Conservation (phyloP, 257 asterid species). For the Forsythia viridissima region DNA sequence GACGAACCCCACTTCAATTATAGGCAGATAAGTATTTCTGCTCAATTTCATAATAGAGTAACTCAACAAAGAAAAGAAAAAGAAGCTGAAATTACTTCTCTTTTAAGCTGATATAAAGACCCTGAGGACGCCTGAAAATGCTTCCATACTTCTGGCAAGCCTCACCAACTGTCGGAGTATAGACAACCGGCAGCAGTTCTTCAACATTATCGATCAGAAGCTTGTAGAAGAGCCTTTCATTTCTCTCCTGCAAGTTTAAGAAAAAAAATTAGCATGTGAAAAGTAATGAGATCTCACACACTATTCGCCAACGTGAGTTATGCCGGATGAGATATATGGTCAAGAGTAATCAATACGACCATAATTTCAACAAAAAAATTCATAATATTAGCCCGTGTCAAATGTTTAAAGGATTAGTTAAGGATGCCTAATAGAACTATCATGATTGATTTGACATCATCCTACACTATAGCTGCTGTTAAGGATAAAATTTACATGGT, state of each 20-base stretch:
- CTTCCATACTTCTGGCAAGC: conserved; percentile 96
- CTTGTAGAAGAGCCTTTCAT: conserved; percentile 88
- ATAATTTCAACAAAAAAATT: no score
- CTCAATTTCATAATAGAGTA: background rate
- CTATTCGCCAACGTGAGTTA: background rate
- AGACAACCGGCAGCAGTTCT: conserved; percentile 86
- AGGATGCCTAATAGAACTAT: background rate
- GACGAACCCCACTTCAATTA: background rate
- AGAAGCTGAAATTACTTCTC: conserved; percentile 53
- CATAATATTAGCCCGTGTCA: background rate
- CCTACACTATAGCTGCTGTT: background rate
- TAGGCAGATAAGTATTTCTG: background rate
- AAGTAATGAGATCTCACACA: background rate
- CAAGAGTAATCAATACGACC: background rate
- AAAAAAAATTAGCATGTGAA: conserved; percentile 11
- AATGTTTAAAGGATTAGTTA: background rate
- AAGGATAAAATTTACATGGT: background rate
- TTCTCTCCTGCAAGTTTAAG: conserved; percentile 63
- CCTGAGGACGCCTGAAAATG: conserved; percentile 94
- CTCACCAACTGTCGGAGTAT: conserved; percentile 94
- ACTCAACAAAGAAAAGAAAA: conserved; percentile 4
- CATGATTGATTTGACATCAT: background rate
- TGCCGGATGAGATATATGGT: background rate
- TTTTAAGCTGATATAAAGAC: conserved; percentile 84
- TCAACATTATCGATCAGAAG: conserved; percentile 90